Base-by-base conservation (phyloP, 192 early-diverging fungal species). In the Podila minutissima region DNA sequence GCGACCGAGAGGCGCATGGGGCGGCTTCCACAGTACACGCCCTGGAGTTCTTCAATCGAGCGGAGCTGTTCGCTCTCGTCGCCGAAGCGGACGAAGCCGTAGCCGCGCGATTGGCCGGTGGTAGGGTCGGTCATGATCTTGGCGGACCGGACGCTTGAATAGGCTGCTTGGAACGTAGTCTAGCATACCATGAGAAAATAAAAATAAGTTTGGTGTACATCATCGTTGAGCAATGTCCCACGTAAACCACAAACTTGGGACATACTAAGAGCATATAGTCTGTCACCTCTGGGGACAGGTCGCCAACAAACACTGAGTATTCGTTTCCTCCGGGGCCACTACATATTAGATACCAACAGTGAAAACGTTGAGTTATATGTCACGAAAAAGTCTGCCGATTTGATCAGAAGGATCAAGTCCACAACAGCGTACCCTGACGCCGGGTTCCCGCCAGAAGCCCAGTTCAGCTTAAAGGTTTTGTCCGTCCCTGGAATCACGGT, bases 281-380 rank as follows among this genome's bases (percentile, higher is more conserved):
- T 58, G 91, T 95, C 7, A 97, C 94, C 69, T 98, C 95, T 55
- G 93, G 89, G 11, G 91, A 93, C 72, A 99, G 85, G 83, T 99
- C 98, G 61, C 98, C 98, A 55, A 99, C 98, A 93, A 99, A 99
- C 37, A 99, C 85, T 26, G 93, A 94, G 77, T 87, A 95, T 75
- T 99, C 97, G n/a, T 92, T 91, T 35, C 83, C 91, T 35, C 88
- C 90, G 62, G 83, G 87, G 71, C 86, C 84, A 74, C 85, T 69
- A 69, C 12, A 31, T 46, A 67, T 66, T 19, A 28, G 29, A 66
- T 5, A 72, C 0, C 9, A 37, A 37, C 9, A 37, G 9, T 37
- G 35, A 37, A 35, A 10, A 37, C 7, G 35, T 37, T 37, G 35
- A 37, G 35, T 10, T 37, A 0, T 37, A 11, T 11, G 35, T 10